Percentiles rank a stretch among this genome's conserved stretches.
phyloP scores from a whole-genome alignment of 805 yeast species.

The Nakazawaea ambrosiae region DNA sequence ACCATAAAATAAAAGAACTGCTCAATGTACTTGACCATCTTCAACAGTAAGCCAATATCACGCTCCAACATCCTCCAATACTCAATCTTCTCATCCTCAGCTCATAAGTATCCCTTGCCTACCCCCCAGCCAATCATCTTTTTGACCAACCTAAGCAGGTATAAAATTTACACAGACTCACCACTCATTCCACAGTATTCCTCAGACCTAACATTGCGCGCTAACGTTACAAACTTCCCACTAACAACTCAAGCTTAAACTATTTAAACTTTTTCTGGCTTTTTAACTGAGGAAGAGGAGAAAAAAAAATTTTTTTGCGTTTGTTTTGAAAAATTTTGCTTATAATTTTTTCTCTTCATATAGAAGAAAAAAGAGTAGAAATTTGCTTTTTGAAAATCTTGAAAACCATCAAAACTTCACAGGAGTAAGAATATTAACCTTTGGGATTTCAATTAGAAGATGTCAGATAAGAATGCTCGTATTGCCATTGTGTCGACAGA shows the following conservation, averaged over 20 bases:
- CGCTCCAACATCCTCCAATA: too few relatives aligned
- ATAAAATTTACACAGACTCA: conserved; percentile 1
- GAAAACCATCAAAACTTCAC: too few relatives aligned
- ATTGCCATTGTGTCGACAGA: conserved; percentile 93
- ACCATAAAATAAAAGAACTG: too few relatives aligned
- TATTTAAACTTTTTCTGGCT: too few relatives aligned
- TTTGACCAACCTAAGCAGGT: conserved; percentile 5
- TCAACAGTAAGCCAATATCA: too few relatives aligned
- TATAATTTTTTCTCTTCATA: conserved; percentile 14
- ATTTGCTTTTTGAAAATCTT: too few relatives aligned
- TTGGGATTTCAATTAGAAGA: too few relatives aligned
- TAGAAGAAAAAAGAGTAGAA: neutral
- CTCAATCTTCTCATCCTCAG: neutral
- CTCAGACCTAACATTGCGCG: neutral
- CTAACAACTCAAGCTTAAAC: too few relatives aligned
- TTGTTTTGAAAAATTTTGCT: conserved; percentile 18
- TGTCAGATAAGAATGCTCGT: conserved; percentile 51
- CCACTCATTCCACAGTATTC: neutral
- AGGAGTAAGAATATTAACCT: too few relatives aligned
- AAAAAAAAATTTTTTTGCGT: conserved; percentile 10
- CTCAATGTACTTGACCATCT: too few relatives aligned
- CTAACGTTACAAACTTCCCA: too few relatives aligned
- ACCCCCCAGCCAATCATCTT: conserved; percentile 2
- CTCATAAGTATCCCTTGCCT: neutral
- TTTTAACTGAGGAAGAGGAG: too few relatives aligned